phyloP scores from a whole-genome alignment of 2,329 filamentous ascomycete genomes.

The Sclerotiophoma versabilis region DNA sequence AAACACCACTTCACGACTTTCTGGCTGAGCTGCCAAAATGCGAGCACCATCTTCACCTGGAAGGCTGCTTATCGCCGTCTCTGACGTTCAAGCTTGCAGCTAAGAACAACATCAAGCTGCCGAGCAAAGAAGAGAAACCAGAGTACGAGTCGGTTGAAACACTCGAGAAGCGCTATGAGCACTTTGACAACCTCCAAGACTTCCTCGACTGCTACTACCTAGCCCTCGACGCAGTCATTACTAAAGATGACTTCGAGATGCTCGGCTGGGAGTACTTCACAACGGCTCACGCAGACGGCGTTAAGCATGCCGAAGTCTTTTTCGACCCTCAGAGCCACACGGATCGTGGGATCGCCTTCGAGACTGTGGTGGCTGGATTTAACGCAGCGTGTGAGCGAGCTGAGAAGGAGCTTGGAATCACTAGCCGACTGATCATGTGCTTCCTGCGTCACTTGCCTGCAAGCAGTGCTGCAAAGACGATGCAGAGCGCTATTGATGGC shows the following conservation, averaged over 20 bases:
- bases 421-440: conserved; percentile 72
- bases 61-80: conserved; percentile 74
- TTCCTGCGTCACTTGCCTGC: conserved; percentile 74
- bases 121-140: conserved; percentile 59
- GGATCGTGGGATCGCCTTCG: conserved; percentile 67
- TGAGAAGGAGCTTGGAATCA: conserved; percentile 68
- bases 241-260: conserved; percentile 72
- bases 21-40: conserved; percentile 70
- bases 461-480: conserved; percentile 48
- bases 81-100: conserved; percentile 73
- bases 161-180: conserved; percentile 68
- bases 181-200: conserved; percentile 75
- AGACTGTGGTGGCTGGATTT: conserved; percentile 70
- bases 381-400: conserved; percentile 66
- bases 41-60: conserved; percentile 82
- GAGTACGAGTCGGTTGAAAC: conserved; percentile 68
- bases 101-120: conserved; percentile 69
- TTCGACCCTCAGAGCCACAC: conserved; percentile 82
- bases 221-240: conserved; percentile 73
- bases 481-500: conserved; percentile 57
- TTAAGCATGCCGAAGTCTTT: conserved; percentile 78
- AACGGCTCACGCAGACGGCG: conserved; percentile 68
- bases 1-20: conserved; percentile 26
- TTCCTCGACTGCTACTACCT: conserved; percentile 82
- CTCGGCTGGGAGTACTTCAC: conserved; percentile 76